These are phyloP conservation scores for Aureobasidium sp. DNA, from an alignment of 2,329 filamentous ascomycete species.

Conservation along the genomic window DNA sequence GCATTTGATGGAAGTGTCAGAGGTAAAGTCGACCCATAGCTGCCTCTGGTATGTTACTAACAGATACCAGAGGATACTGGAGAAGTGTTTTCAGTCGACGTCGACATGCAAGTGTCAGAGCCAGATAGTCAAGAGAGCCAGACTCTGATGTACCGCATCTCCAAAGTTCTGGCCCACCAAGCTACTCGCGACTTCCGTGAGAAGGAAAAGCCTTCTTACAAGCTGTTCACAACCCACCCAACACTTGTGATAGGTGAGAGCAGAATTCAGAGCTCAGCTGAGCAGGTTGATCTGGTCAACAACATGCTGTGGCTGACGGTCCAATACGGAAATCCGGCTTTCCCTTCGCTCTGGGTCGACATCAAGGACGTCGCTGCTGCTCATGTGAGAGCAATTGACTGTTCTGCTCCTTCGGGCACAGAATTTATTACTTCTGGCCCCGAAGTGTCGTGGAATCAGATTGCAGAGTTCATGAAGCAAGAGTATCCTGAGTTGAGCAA, in stretches of 20 bases:
- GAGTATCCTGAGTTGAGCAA: conserved; percentile 18
- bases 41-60: not conserved
- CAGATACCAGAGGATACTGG: conserved; percentile 1
- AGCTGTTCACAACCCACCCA: conserved; percentile 23
- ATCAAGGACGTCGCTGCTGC: conserved; percentile 24
- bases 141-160: conserved; percentile 16
- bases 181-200: conserved; percentile 20
- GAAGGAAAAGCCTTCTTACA: conserved; percentile 20
- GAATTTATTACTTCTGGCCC: conserved; percentile 16
- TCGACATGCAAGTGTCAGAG: not conserved
- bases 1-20: not conserved
- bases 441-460: conserved; percentile 17
- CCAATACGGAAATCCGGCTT: conserved; percentile 15
- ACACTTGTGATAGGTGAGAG: conserved; percentile 22
- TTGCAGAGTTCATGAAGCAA: conserved; percentile 17
- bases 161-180: conserved; percentile 25
- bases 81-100: conserved; percentile 15
- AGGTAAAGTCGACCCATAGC: not conserved
- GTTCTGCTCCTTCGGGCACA: conserved; percentile 14
- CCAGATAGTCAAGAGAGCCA: conserved; percentile 18
- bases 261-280: conserved; percentile 18
- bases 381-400: conserved; percentile 20
- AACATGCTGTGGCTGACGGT: conserved; percentile 14
- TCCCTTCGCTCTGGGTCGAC: conserved; percentile 19
- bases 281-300: conserved; percentile 20